Percentiles rank a stretch among this genome's conserved stretches.
Evolutionary conservation across 2,329 filamentous ascomycete species (phyloP).

Genomic region (Onygenales sp.): DNA sequence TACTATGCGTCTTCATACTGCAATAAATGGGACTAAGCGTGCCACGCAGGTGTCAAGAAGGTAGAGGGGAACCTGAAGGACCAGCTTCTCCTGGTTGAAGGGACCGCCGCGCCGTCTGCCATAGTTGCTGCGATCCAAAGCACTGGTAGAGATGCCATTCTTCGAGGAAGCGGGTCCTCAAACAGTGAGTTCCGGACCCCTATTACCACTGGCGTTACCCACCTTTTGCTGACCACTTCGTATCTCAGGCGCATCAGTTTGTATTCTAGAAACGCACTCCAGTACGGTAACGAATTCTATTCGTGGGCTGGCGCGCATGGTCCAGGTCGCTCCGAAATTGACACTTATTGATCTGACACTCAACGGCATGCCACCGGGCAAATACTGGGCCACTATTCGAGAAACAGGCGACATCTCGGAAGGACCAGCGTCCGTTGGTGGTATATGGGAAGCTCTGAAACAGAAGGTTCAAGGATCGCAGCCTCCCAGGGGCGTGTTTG

Average conservation of each 20-base stretch:
- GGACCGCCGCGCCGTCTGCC: constrained; percentile 78
- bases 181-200: constrained; percentile 50
- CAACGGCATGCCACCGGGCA: constrained; percentile 69
- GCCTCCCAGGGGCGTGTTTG: constrained; percentile 56
- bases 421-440: constrained; percentile 73
- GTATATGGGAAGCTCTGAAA: constrained; percentile 60
- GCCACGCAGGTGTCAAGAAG: constrained; percentile 59
- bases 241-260: constrained; percentile 63
- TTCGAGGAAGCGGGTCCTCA: constrained; percentile 76
- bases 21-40: background rate
- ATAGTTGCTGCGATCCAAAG: constrained; percentile 83
- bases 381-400: constrained; percentile 74
- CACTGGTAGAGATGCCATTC: constrained; percentile 86
- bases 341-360: constrained; percentile 85
- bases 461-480: constrained; percentile 30
- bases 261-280: constrained; percentile 83
- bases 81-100: constrained; percentile 75
- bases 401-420: constrained; percentile 78
- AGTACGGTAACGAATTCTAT: constrained; percentile 56
- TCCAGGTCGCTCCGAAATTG: constrained; percentile 69
- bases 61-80: constrained; percentile 74
- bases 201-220: constrained; percentile 4
- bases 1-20: background rate
- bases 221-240: constrained; percentile 3
- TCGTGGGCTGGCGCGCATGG: constrained; percentile 82